These are phyloP conservation scores for Pseudonectria buxi DNA, from an alignment of 2,329 filamentous ascomycete genomes.

Conservation along the genomic window DNA sequence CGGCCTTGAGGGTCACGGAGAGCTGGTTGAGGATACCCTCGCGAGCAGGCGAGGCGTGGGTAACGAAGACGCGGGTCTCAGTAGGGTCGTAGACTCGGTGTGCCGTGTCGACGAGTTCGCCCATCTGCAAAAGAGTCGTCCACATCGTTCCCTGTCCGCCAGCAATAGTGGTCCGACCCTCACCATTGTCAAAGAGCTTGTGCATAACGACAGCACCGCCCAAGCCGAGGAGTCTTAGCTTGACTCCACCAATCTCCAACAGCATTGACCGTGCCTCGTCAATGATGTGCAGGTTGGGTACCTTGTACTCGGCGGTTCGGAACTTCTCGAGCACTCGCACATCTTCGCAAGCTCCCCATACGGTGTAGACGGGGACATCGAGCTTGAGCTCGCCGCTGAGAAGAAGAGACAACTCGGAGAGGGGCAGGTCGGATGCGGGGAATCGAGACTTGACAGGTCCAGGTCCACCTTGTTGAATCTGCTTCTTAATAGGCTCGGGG, in stretches of 20 bases:
- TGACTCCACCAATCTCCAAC: conserved; percentile 89
- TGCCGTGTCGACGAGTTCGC: conserved; percentile 93
- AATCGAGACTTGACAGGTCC: conserved; percentile 84
- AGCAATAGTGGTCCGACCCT: conserved; percentile 94
- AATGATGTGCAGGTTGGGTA: conserved; percentile 95
- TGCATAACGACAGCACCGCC: conserved; percentile 99
- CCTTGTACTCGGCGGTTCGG: conserved; percentile 94
- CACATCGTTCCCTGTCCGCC: conserved; percentile 99
- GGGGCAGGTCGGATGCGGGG: conserved; percentile 70
- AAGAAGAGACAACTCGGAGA: conserved; percentile 87
- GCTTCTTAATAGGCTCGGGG: conserved; percentile 66
- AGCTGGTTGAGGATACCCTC: conserved; percentile 97
- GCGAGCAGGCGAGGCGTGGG: conserved; percentile 90
- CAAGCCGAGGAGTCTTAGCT: conserved; percentile 85
- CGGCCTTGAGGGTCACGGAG: conserved; percentile 92
- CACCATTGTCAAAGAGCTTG: conserved; percentile 98
- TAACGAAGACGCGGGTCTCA: conserved; percentile 93
- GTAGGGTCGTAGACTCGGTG: conserved; percentile 98
- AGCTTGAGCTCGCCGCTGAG: conserved; percentile 83
- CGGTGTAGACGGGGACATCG: conserved; percentile 94
- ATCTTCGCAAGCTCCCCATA: conserved; percentile 98
- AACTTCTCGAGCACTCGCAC: conserved; percentile 97
- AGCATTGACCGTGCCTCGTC: conserved; percentile 96
- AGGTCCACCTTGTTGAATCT: conserved; percentile 57
- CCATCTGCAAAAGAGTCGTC: conserved; percentile 97